Evolutionary conservation across 768 basidiomycete species (phyloP), one percentile per base, ranked within the genome.

Genomic region (Pleurotus giganteus): DNA sequence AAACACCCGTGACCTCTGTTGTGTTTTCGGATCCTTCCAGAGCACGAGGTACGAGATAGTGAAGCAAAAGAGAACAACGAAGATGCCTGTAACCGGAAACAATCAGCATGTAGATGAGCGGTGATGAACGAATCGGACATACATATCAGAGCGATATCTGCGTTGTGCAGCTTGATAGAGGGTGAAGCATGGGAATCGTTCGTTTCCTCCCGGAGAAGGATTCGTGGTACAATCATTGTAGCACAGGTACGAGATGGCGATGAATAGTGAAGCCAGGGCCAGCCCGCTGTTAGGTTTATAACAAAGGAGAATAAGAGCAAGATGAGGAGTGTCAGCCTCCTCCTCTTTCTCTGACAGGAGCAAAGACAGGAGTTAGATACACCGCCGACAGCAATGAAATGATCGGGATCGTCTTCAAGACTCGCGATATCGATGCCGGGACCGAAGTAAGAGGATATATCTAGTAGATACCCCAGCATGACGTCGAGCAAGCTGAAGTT

Each of bases 101-200:
- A 24, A 12, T 51, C 49, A 39, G 32, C 32, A 17, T n/a, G 32
- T 5, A 12, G 13, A 36, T 23, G 37, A 37, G 31, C 34, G 31
- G 21, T 8, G 15, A 27, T 24, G n/a, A 51, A 51, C 37, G 34
- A 12, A 24, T 13, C 13, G 29, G 24, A 8, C 49, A 17, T 37
- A 51, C 49, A 51, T 51, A 51, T 51, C 34, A 51, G 9, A 15
- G 34, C 49, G 17, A 39, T 37, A 37, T 51, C 49, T 36, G 49
- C 34, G n/a, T 9, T 34, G n/a, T 37, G 49, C n/a, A 51, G 49
- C 32, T 51, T 51, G 49, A 24, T 34, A 27, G 31, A n/a, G 17
- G 15, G 12, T 8, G 49, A 51, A 36, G 31, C 23, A 36, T n/a
- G 28, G 8, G 46, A 15, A 15, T 17, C 13, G 13, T 29, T 34